phyloP scores from a whole-genome alignment of 108 stramenopile species.

The Pseudonitzschia delicatissima region DNA sequence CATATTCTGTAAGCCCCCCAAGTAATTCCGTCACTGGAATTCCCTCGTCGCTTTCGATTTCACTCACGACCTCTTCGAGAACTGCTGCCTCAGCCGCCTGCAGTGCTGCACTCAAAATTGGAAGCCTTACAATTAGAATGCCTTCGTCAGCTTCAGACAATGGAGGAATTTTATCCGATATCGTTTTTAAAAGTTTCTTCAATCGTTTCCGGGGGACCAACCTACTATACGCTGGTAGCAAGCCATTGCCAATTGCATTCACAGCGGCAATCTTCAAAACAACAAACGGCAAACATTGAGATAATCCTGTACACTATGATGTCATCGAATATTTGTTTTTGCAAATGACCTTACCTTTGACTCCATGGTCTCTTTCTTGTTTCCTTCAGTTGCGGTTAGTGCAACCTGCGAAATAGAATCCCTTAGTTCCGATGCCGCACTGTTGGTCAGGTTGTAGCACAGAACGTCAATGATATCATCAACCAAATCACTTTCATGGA shows the following conservation, averaged over 20 bases:
- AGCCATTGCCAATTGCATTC: neutral
- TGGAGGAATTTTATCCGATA: conserved; percentile 59
- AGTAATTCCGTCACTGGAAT: conserved; percentile 1
- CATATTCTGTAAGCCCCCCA: conserved; percentile 15
- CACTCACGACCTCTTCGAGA: conserved; percentile 34
- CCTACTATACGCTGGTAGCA: conserved; percentile 28
- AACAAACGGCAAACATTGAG: no score
- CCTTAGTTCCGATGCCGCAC: conserved; percentile 5
- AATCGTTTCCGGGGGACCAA: conserved; percentile 17
- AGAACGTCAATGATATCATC: conserved; percentile 15
- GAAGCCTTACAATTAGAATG: conserved; percentile 45
- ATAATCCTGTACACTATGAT: no score
- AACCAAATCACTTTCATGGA: conserved; percentile 16
- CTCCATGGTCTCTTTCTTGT: neutral
- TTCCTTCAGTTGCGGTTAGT: conserved; percentile 4
- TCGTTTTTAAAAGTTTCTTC: conserved; percentile 13
- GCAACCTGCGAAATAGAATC: conserved; percentile 14
- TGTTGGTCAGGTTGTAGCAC: neutral
- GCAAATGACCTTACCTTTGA: conserved; percentile 6
- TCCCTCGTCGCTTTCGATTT: conserved; percentile 21
- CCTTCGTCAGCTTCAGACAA: conserved; percentile 51
- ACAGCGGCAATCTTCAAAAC: conserved; percentile 6
- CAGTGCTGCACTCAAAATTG: conserved; percentile 59
- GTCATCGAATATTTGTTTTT: neutral
- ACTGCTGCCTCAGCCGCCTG: conserved; percentile 28